phyloP scores from a whole-genome alignment of 768 basidiomycete genomes.

The Boletus tomentosulus region DNA sequence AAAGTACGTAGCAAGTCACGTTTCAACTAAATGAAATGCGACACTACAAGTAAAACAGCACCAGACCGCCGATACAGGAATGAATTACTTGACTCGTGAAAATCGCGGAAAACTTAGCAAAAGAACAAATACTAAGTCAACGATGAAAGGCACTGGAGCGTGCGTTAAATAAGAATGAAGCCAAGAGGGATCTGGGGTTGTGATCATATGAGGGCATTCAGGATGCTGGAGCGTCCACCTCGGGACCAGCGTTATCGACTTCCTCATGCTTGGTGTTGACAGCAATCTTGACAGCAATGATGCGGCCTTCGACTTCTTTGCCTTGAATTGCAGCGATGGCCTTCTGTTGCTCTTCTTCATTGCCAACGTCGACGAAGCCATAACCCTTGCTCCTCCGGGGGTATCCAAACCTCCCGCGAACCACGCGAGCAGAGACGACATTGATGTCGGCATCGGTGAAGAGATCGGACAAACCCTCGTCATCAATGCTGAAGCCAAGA shows the following conservation, averaged over 20 bases:
- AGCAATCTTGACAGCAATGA: conserved; percentile 92
- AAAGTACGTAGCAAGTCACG: conserved; percentile 28
- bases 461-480: conserved; percentile 70
- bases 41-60: conserved; percentile 39
- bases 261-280: conserved; percentile 76
- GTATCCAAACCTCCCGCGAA: conserved; percentile 78
- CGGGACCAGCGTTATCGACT: conserved; percentile 34
- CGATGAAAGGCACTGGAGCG: conserved; percentile 21
- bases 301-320: conserved; percentile 80
- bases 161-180: conserved; percentile 27
- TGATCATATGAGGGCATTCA: conserved; percentile 19
- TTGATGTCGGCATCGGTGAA: conserved; percentile 85
- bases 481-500: conserved; percentile 91
- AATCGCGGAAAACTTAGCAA: conserved; percentile 37
- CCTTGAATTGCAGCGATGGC: conserved; percentile 84
- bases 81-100: conserved; percentile 30
- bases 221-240: conserved; percentile 29
- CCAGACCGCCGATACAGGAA: conserved; percentile 39
- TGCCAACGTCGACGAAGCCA: conserved; percentile 94
- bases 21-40: conserved; percentile 23
- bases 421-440: conserved; percentile 85
- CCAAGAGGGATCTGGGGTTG: conserved; percentile 22
- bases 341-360: conserved; percentile 85
- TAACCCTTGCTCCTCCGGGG: conserved; percentile 93
- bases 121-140: conserved; percentile 32